Evolutionary conservation across 2,329 filamentous ascomycete genomes (phyloP), one percentile per base, ranked within the genome.

Genomic region (Colletotrichum spinosum): DNA sequence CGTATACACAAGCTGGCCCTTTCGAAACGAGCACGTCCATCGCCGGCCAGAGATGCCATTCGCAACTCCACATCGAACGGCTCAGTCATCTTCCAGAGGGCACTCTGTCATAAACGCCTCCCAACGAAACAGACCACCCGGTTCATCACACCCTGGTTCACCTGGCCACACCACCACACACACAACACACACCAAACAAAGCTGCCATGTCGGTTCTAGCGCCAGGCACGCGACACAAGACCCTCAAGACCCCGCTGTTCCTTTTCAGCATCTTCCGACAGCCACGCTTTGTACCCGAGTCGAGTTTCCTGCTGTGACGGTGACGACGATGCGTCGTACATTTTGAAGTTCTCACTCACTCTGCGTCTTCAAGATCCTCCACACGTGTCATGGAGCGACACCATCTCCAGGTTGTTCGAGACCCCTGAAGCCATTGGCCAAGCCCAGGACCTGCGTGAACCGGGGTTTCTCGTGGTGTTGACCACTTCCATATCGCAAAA

Each of bases 121-220:
- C 25, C 25, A 25, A 25, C 25, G 25, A 25, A 25, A 25, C 25
- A 25, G 25, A 25, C 25, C 25, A 25, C 25, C 25, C 25, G 25
- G 25, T 25, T 25, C 25, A 25, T 6, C 35, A 25, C 17, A 44
- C 52, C 52, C 52, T 55, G 52, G 39, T n/a, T 55, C 39, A n/a
- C 37, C 53, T 55, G 33, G 52, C 25, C 25, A 25, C 4, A 25
- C 25, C 25, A 25, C 4, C 25, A 25, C 53, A 33, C 42, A 46
- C 38, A 11, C 53, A 46, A 48, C n/a, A 45, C 44, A 25, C 44
- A 17, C 10, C 8, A 10, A n/a, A 46, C 44, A 12, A 17, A 12
- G 11, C 15, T 57, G 44, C 52, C 39, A 34, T 45, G 39, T 45
- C 37, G 7, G 55, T 41, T 58, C 37, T 58, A 51, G 46, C 35